Evolutionary conservation across 352 stramenopile genomes (phyloP).

Genomic region (Aphanomyces cochlioides): DNA sequence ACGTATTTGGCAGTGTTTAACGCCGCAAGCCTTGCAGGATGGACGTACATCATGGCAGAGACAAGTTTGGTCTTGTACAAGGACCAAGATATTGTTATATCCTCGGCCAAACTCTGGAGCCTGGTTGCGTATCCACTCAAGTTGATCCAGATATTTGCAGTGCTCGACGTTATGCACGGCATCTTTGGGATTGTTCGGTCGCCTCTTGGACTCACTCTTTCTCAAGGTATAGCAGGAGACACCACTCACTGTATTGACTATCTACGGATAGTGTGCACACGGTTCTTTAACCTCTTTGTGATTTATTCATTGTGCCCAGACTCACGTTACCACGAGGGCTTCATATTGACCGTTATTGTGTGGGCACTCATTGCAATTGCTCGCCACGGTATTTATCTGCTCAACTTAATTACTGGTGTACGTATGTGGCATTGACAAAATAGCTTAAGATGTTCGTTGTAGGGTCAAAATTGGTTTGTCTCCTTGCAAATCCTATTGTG

Average conservation of each 20-base stretch:
- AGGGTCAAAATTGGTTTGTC: slow-evolving; percentile 92
- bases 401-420: slow-evolving; percentile 88
- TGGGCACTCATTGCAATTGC: slow-evolving; percentile 89
- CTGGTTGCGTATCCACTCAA: slow-evolving; percentile 56
- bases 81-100: slow-evolving; percentile 48
- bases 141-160: slow-evolving; percentile 90
- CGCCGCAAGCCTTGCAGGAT: slow-evolving; percentile 54
- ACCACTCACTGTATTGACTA: slow-evolving; percentile 36
- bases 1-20: slow-evolving; percentile 76
- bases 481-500: slow-evolving; percentile 98
- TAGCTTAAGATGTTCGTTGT: not conserved
- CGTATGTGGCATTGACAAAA: not conserved
- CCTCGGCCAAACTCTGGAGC: slow-evolving; percentile 53
- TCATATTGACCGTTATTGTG: slow-evolving; percentile 82
- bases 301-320: slow-evolving; percentile 86
- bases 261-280: slow-evolving; percentile 68
- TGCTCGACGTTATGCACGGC: slow-evolving; percentile 96
- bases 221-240: slow-evolving; percentile 77
- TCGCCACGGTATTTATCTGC: slow-evolving; percentile 97
- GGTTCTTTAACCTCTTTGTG: slow-evolving; percentile 90
- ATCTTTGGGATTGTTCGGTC: slow-evolving; percentile 93
- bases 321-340: slow-evolving; percentile 74
- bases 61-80: slow-evolving; percentile 44
- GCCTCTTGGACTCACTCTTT: slow-evolving; percentile 89
- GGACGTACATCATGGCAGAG: slow-evolving; percentile 66